These are phyloP conservation scores for Spathaspora gorwiae DNA, from an alignment of 805 yeast species.

Conservation along the genomic window DNA sequence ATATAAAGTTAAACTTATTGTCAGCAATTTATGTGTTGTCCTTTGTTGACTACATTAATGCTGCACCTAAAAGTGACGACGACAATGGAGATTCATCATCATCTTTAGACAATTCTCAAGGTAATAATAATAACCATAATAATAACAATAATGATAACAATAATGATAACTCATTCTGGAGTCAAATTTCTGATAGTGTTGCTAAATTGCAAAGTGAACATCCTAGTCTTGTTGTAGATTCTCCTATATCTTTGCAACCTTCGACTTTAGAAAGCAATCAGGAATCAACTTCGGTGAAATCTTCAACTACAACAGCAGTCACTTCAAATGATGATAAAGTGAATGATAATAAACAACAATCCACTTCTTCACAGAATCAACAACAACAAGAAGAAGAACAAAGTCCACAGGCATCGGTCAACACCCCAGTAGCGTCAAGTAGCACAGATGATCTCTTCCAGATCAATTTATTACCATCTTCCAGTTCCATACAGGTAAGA, in stretches of 20 bases:
- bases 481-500: too few relatives aligned
- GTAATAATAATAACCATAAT: background rate
- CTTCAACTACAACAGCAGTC: background rate
- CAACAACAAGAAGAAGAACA: background rate
- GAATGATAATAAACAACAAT: background rate
- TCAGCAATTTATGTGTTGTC: conserved; percentile 3
- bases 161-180: background rate
- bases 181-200: background rate
- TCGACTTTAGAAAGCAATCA: background rate
- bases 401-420: background rate
- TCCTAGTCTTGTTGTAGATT: background rate
- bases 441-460: background rate
- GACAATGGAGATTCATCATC: background rate
- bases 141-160: background rate
- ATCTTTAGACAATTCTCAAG: background rate
- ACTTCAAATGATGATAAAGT: background rate
- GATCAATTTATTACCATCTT: background rate
- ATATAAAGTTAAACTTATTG: conserved; percentile 1
- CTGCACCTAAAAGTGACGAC: background rate
- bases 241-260: background rate
- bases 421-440: background rate
- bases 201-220: background rate
- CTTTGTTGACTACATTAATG: background rate
- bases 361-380: background rate
- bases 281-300: background rate